Conservation (phyloP, 1,284 basidiomycete species). For the Malassezia slooffiae region DNA sequence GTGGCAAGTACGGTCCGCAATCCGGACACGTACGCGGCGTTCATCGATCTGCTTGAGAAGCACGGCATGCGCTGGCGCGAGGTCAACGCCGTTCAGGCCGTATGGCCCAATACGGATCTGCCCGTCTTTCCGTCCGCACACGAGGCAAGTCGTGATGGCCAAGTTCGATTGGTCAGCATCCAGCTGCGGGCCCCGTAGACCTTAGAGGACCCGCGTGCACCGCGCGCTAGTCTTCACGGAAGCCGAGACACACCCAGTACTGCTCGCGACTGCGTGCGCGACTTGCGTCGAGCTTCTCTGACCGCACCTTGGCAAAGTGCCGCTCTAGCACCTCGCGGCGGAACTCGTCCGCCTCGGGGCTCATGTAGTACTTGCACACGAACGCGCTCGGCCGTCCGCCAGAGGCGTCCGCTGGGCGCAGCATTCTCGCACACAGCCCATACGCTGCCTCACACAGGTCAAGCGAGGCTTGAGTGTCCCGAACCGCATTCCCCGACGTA, state of each 20-base stretch:
- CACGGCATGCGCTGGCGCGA: neutral
- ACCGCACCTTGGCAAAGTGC: constrained; percentile 25
- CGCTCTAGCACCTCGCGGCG: constrained; percentile 23
- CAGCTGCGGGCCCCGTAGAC: neutral
- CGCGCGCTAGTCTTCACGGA: neutral
- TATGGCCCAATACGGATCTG: neutral
- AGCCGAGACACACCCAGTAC: constrained; percentile 35
- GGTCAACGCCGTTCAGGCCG: neutral
- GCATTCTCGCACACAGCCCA: constrained; percentile 2
- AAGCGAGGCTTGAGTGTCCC: constrained; percentile 13
- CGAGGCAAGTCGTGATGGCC: constrained; percentile 3
- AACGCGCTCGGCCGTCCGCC: constrained; percentile 6
- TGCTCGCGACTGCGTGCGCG: constrained; percentile 32
- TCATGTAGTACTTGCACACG: constrained; percentile 33
- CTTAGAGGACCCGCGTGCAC: neutral
- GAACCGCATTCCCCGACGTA: constrained; percentile 8
- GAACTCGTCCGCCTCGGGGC: constrained; percentile 27
- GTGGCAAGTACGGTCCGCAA: constrained; percentile 21
- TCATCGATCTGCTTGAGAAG: constrained; percentile 4
- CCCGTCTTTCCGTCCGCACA: constrained; percentile 15
- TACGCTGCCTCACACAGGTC: constrained; percentile 14
- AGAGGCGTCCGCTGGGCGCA: constrained; percentile 1
- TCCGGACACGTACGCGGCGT: constrained; percentile 11
- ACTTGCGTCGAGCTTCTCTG: constrained; percentile 34
- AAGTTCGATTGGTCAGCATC: constrained; percentile 9